A percentile compares a stretch with the other conserved stretches of the same genome.
Conservation (phyloP, 352 stramenopile genomes). For the Phytophthora foliorum region DNA sequence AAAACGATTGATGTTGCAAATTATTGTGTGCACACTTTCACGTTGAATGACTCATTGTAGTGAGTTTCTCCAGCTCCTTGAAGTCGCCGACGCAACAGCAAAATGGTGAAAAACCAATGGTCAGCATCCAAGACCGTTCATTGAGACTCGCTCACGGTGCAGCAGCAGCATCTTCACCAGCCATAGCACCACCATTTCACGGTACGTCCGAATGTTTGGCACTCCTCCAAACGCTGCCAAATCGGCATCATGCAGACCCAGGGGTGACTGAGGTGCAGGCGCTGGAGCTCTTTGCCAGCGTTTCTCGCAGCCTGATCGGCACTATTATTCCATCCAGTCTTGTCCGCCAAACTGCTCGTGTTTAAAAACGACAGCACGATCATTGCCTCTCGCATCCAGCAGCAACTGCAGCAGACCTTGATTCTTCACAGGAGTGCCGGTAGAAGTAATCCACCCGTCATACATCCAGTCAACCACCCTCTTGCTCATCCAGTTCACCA, state of each 20-base stretch:
- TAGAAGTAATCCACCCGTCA: constrained; percentile 23
- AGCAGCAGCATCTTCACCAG: not conserved
- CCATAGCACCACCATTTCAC: constrained; percentile 1
- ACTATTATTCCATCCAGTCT: constrained; percentile 31
- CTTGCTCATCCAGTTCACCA: constrained; percentile 27
- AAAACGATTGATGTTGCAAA: not conserved
- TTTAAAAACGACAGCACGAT: constrained; percentile 7
- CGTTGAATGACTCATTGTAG: no score
- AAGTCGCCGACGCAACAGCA: no score
- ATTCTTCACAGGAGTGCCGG: constrained; percentile 19
- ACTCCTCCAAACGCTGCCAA: not conserved
- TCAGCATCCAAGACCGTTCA: no score
- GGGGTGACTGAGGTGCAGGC: not conserved
- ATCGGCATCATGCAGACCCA: constrained; percentile 20
- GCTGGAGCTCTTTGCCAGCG: not conserved
- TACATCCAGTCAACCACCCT: constrained; percentile 27
- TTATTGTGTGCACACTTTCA: no score
- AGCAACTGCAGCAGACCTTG: constrained; percentile 18
- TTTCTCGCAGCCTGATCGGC: constrained; percentile 17
- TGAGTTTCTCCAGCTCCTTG: no score
- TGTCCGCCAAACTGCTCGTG: constrained; percentile 14
- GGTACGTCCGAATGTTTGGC: constrained; percentile 13
- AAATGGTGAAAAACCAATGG: no score
- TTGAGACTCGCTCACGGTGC: not conserved
- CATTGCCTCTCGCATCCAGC: constrained; percentile 1